These are phyloP conservation scores for Malus orientalis DNA, from an alignment of 306 rosid genomes.

Conservation along the genomic window DNA sequence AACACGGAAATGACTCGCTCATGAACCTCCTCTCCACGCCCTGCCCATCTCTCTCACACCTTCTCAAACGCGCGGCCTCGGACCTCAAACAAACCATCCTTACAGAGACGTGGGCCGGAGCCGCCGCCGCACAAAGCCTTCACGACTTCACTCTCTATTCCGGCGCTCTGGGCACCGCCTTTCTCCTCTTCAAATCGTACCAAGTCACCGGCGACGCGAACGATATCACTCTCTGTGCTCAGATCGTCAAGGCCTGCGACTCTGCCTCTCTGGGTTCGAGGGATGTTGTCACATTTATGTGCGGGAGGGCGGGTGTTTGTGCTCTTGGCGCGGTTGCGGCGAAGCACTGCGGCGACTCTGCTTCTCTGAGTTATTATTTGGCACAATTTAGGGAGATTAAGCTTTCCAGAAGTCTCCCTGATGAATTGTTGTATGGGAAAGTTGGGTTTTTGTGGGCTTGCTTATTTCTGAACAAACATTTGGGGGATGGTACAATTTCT, in stretches of 20 bases:
- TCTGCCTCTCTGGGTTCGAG: conserved; percentile 51
- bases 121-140: conserved; percentile 32
- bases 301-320: conserved; percentile 74
- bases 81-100: conserved; percentile 70
- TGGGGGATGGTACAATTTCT: conserved; percentile 53
- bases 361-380: conserved; percentile 38
- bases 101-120: conserved; percentile 46
- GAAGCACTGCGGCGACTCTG: conserved; percentile 38
- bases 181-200: conserved; percentile 53
- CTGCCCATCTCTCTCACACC: conserved; percentile 43
- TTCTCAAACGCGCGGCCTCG: conserved; percentile 62
- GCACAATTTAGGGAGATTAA: conserved; percentile 58
- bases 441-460: conserved; percentile 77
- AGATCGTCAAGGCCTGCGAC: conserved; percentile 61
- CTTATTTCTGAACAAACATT: conserved; percentile 53
- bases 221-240: conserved; percentile 55
- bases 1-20: conserved; percentile 34
- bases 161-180: conserved; percentile 68
- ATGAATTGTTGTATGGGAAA: conserved; percentile 69
- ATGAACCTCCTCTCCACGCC: conserved; percentile 54
- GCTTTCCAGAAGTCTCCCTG: conserved; percentile 53
- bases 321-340: conserved; percentile 74
- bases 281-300: conserved; percentile 57
- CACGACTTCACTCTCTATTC: conserved; percentile 53
- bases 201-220: conserved; percentile 31